Evolutionary conservation across 176 grass and related monocot genomes (phyloP).

Genomic region (Carex parvula): DNA sequence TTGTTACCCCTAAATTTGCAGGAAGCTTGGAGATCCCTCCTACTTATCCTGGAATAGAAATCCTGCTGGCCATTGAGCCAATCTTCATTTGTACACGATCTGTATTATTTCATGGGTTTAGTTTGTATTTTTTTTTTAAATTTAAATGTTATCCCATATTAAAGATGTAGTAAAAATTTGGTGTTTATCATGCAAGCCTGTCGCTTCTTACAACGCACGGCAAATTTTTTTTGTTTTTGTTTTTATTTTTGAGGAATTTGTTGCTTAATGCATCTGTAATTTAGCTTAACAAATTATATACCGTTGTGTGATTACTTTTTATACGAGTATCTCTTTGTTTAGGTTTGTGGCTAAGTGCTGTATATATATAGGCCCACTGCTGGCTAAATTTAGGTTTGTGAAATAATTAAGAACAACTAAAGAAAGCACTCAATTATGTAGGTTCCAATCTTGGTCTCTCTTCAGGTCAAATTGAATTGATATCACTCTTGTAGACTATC

Average conservation of each 20-base stretch:
- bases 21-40: constrained; percentile 82
- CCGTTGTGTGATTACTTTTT: constrained; percentile 23
- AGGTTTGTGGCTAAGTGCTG: too few relatives aligned
- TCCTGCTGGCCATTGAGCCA: constrained; percentile 38
- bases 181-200: constrained; percentile 21
- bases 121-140: not conserved
- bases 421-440: too few relatives aligned
- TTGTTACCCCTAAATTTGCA: constrained; percentile 23
- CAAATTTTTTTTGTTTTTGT: constrained; percentile 14
- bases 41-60: constrained; percentile 85
- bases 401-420: too few relatives aligned
- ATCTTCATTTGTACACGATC: not conserved
- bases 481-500: too few relatives aligned
- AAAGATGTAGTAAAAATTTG: constrained; percentile 34
- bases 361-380: too few relatives aligned
- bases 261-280: constrained; percentile 42
- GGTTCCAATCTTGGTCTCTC: too few relatives aligned
- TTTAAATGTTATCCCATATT: constrained; percentile 31
- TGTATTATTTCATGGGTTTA: constrained; percentile 4
- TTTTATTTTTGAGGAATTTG: not conserved
- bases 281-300: constrained; percentile 38
- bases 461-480: too few relatives aligned
- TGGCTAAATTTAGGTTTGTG: too few relatives aligned
- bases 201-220: constrained; percentile 21
- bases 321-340: constrained; percentile 18